phyloP scores from a whole-genome alignment of 306 rosid species.

The Fagus sylvatica region DNA sequence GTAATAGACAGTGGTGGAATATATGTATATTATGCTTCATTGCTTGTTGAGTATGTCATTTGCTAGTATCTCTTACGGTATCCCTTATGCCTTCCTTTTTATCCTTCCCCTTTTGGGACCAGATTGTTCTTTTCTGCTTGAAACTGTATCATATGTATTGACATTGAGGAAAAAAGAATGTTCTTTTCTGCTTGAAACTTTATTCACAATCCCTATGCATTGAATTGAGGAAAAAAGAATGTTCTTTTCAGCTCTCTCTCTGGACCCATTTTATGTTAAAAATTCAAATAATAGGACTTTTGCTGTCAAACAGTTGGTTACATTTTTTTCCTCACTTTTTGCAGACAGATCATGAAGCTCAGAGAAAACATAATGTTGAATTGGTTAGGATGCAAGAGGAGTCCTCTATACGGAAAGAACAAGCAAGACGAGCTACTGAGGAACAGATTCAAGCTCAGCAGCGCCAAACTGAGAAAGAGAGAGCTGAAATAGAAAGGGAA shows the following conservation, averaged over 20 bases:
- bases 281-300: neutral
- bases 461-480: constrained; percentile 83
- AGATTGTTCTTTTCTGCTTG: neutral
- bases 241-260: neutral
- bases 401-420: constrained; percentile 81
- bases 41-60: neutral
- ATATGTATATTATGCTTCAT: constrained; percentile 4
- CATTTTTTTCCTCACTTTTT: constrained; percentile 21
- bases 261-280: neutral
- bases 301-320: constrained; percentile 3
- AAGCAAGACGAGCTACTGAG: constrained; percentile 80
- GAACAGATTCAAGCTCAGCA: constrained; percentile 90
- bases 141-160: constrained; percentile 1
- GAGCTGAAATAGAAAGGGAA: constrained; percentile 92
- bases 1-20: constrained; percentile 12
- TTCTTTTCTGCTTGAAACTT: neutral
- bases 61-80: neutral
- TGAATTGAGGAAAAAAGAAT: neutral
- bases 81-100: constrained; percentile 2
- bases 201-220: neutral
- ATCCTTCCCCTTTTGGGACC: neutral
- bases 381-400: constrained; percentile 94
- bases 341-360: constrained; percentile 88
- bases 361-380: constrained; percentile 84
- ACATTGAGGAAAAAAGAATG: neutral